These are phyloP conservation scores for Cercis canadensis DNA, from an alignment of 306 rosid species.

Conservation along the genomic window DNA sequence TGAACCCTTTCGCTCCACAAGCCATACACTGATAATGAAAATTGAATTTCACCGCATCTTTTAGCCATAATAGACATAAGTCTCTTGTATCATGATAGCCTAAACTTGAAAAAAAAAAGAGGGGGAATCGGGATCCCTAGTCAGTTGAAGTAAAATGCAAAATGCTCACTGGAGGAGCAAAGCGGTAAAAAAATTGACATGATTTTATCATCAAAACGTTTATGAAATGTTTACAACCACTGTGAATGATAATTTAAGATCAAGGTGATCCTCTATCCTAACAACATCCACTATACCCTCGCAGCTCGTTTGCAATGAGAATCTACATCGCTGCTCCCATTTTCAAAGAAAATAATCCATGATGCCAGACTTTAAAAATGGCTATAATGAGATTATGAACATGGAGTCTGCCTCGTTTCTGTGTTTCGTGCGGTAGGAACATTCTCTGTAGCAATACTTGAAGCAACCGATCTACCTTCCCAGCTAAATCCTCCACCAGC, in stretches of 20 bases:
- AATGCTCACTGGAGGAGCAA: background rate
- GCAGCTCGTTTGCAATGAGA: constrained; percentile 40
- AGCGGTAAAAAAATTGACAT: background rate
- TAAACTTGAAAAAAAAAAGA: too few relatives aligned
- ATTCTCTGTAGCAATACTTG: constrained; percentile 39
- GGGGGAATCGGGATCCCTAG: too few relatives aligned
- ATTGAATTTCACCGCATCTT: too few relatives aligned
- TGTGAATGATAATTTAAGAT: constrained; percentile 36
- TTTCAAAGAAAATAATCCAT: constrained; percentile 27
- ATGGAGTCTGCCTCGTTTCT: constrained; percentile 36
- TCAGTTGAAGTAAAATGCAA: too few relatives aligned
- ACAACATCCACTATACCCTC: constrained; percentile 27
- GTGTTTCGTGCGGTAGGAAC: constrained; percentile 38
- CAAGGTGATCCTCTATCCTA: constrained; percentile 22
- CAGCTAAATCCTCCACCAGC: constrained; percentile 40
- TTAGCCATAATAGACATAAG: too few relatives aligned
- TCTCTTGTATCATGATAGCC: too few relatives aligned
- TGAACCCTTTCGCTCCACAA: too few relatives aligned
- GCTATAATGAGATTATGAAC: constrained; percentile 29
- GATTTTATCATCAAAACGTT: constrained; percentile 29
- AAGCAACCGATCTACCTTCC: constrained; percentile 32
- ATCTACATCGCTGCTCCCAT: constrained; percentile 33
- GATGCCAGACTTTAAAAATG: constrained; percentile 40
- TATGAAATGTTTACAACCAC: constrained; percentile 46
- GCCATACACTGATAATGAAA: too few relatives aligned